Conservation (phyloP, 495 filamentous ascomycete genomes). For the Cladorrhinum samala region DNA sequence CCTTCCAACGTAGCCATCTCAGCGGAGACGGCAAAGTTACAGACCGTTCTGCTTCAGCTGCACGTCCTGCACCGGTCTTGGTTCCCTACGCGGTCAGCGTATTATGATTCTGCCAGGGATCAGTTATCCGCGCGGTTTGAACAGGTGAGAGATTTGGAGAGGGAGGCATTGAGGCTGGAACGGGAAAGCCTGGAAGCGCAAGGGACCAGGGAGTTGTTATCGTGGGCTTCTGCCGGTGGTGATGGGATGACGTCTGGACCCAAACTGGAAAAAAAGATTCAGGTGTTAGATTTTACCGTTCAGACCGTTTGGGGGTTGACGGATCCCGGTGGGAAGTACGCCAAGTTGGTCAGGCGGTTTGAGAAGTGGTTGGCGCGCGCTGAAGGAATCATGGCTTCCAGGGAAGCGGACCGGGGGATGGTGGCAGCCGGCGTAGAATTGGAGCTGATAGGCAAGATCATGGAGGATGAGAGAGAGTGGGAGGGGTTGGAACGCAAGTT, state of each 20-base stretch:
- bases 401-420: too few relatives aligned
- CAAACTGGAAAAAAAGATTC: constrained; percentile 45
- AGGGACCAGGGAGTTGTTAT: constrained; percentile 33
- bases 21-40: constrained; percentile 56
- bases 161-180: constrained; percentile 28
- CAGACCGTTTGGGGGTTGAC: constrained; percentile 45
- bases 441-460: constrained; percentile 26
- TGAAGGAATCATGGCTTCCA: constrained; percentile 33
- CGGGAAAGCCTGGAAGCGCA: constrained; percentile 26
- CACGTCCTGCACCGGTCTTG: constrained; percentile 58
- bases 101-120: constrained; percentile 42
- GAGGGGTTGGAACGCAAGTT: constrained; percentile 38
- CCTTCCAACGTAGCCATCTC: constrained; percentile 49
- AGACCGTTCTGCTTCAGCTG: constrained; percentile 68
- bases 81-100: constrained; percentile 26
- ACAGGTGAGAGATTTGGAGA: constrained; percentile 27
- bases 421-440: constrained; percentile 22
- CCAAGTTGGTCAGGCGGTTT: constrained; percentile 41
- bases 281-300: constrained; percentile 44
- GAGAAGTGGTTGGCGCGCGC: constrained; percentile 44
- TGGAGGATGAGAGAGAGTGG: constrained; percentile 29
- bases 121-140: constrained; percentile 38
- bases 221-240: too few relatives aligned
- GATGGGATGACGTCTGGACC: constrained; percentile 26
- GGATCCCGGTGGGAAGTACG: constrained; percentile 44